Evolutionary conservation across 768 basidiomycete species (phyloP).

Genomic region (Xerocomus potaroensis): DNA sequence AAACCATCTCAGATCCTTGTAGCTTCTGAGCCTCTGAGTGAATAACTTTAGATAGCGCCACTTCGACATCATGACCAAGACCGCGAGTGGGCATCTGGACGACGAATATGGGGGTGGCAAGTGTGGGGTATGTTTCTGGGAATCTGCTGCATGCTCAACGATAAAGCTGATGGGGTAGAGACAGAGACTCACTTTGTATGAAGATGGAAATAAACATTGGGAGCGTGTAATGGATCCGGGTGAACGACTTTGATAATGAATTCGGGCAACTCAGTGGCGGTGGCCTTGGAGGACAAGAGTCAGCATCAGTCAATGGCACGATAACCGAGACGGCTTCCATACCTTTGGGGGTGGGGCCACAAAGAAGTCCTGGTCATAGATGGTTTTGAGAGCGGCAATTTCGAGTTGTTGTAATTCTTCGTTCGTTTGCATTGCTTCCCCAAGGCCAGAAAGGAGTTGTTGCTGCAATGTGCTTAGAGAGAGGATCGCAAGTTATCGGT

Average conservation of each 20-base stretch:
- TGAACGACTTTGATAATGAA: constrained; percentile 72
- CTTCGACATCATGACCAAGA: constrained; percentile 51
- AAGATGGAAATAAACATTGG: constrained; percentile 61
- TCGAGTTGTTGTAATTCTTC: constrained; percentile 66
- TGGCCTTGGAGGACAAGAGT: constrained; percentile 50
- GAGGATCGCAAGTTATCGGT: constrained; percentile 30
- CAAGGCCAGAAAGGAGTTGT: constrained; percentile 8
- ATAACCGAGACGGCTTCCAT: constrained; percentile 61
- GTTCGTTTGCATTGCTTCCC: constrained; percentile 57
- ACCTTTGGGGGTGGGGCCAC: constrained; percentile 71
- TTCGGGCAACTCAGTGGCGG: constrained; percentile 64
- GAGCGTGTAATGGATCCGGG: constrained; percentile 53
- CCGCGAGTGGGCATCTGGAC: constrained; percentile 64
- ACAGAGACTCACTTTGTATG: constrained; percentile 57
- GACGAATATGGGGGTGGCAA: constrained; percentile 63
- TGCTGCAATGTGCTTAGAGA: constrained; percentile 13
- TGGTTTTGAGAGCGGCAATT: constrained; percentile 75
- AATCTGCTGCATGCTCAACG: constrained; percentile 42
- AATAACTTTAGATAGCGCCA: constrained; percentile 54
- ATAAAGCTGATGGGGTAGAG: neutral
- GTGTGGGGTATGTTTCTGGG: constrained; percentile 77
- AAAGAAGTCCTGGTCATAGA: constrained; percentile 75
- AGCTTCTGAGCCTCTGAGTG: constrained; percentile 61
- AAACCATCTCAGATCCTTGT: constrained; percentile 73
- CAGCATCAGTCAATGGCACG: constrained; percentile 11